A percentile compares a stretch with the other conserved stretches of the same genome.
These are phyloP conservation scores for Phytophthora multivora DNA, from an alignment of 352 stramenopile genomes.

Conservation along the genomic window DNA sequence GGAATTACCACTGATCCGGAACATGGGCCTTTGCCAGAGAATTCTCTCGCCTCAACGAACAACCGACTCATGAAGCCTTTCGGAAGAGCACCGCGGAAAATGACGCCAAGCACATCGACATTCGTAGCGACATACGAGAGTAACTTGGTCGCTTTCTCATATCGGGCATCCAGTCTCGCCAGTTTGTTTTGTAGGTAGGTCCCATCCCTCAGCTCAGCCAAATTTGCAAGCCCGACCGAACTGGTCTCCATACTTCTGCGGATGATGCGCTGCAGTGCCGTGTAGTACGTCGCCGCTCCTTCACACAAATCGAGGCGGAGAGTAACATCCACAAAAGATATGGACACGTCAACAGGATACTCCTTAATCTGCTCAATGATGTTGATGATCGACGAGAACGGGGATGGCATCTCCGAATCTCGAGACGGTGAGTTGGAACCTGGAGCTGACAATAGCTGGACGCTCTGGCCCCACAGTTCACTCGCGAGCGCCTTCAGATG, in stretches of 20 bases:
- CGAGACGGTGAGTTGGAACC: conserved; percentile 30
- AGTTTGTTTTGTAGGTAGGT: conserved; percentile 66
- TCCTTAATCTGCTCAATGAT: conserved; percentile 66
- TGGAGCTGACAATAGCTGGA: conserved; percentile 44
- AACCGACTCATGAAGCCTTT: conserved; percentile 58
- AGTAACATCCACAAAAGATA: conserved; percentile 70
- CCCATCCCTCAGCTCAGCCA: conserved; percentile 60
- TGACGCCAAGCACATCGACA: conserved; percentile 64
- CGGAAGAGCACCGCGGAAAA: conserved; percentile 61
- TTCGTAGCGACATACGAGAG: conserved; percentile 64
- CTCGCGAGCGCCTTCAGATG: conserved; percentile 47
- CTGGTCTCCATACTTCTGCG: conserved; percentile 73
- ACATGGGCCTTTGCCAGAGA: conserved; percentile 71
- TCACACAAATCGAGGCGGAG: conserved; percentile 71
- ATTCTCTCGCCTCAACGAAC: conserved; percentile 58
- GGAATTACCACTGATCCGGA: conserved; percentile 60
- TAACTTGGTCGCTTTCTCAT: conserved; percentile 57
- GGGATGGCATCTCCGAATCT: conserved; percentile 5
- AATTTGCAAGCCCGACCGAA: conserved; percentile 53
- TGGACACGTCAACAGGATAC: conserved; percentile 71
- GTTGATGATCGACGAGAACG: conserved; percentile 41
- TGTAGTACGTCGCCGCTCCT: conserved; percentile 58
- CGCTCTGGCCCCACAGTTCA: conserved; percentile 60
- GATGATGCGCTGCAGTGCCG: conserved; percentile 62
- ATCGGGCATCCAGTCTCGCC: conserved; percentile 52